A percentile compares a stretch with the other conserved stretches of the same genome.
Conservation (phyloP, 805 yeast species). For the Candida railenensis region DNA sequence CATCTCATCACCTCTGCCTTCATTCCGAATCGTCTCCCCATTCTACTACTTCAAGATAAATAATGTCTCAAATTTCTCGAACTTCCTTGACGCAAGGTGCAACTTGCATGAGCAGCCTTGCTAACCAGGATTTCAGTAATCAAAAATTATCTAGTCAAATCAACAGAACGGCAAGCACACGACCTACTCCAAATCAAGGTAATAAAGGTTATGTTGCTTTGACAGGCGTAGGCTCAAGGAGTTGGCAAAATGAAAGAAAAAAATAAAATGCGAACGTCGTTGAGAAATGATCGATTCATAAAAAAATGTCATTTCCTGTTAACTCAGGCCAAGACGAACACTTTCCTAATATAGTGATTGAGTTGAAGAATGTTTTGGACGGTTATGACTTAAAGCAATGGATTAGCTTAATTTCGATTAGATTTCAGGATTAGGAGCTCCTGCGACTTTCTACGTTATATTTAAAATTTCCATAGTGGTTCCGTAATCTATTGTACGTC, state of each 20-base stretch:
- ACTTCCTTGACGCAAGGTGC: neutral
- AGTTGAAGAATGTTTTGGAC: too few relatives aligned
- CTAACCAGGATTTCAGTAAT: neutral
- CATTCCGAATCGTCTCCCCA: neutral
- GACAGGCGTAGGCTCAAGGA: neutral
- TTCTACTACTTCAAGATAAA: too few relatives aligned
- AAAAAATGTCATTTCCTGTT: too few relatives aligned
- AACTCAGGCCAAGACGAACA: neutral
- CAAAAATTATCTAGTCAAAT: neutral
- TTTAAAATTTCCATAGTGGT: neutral
- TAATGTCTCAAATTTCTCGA: neutral
- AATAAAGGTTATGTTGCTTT: neutral
- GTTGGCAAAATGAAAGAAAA: neutral
- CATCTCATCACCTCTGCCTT: too few relatives aligned
- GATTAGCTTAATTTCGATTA: neutral
- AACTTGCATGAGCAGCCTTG: neutral
- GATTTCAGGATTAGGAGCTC: neutral
- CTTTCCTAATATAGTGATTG: too few relatives aligned
- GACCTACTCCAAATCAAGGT: neutral
- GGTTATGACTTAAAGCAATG: neutral
- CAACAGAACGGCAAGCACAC: constrained; percentile 2
- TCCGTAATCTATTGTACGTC: neutral
- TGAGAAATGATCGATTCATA: neutral
- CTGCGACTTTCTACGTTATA: neutral
- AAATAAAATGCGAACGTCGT: neutral